phyloP scores from a whole-genome alignment of 805 yeast genomes.

The Barnettozyma populi region DNA sequence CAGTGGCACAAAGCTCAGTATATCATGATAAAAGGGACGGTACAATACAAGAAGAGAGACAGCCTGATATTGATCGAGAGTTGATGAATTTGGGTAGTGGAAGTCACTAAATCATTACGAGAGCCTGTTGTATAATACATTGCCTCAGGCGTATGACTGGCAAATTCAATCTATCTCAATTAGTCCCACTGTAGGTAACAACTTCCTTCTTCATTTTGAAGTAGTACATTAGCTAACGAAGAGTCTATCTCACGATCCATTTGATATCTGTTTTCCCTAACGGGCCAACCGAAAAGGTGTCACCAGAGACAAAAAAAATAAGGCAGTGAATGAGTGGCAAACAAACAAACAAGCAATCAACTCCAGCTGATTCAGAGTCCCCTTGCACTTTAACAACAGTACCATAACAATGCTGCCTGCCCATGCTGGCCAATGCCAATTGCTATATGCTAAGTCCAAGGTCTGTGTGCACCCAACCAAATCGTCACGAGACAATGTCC shows the following conservation, averaged over 20 bases:
- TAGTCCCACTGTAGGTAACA: too few relatives aligned
- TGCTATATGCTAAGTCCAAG: conserved; percentile 50
- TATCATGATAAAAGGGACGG: not conserved
- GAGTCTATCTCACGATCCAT: too few relatives aligned
- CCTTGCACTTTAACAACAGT: not conserved
- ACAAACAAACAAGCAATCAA: too few relatives aligned
- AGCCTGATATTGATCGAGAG: conserved; percentile 18
- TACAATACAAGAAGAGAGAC: not conserved
- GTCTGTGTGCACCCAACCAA: conserved; percentile 82
- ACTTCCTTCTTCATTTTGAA: too few relatives aligned
- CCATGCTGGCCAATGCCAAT: conserved; percentile 21
- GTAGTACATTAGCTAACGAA: too few relatives aligned
- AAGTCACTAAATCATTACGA: not conserved
- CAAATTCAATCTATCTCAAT: too few relatives aligned
- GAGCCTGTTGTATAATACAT: not conserved
- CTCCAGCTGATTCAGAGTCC: too few relatives aligned
- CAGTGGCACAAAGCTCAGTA: conserved; percentile 5
- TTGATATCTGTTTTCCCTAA: not conserved
- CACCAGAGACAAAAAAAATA: not conserved
- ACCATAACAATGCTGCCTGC: not conserved
- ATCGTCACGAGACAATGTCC: conserved; percentile 66
- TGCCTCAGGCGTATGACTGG: too few relatives aligned
- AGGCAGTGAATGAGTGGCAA: not conserved
- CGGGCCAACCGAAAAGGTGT: not conserved
- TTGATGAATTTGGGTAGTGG: conserved; percentile 9